These are phyloP conservation scores for Knufia petricola DNA, from an alignment of 2,329 filamentous ascomycete genomes.

Conservation along the genomic window DNA sequence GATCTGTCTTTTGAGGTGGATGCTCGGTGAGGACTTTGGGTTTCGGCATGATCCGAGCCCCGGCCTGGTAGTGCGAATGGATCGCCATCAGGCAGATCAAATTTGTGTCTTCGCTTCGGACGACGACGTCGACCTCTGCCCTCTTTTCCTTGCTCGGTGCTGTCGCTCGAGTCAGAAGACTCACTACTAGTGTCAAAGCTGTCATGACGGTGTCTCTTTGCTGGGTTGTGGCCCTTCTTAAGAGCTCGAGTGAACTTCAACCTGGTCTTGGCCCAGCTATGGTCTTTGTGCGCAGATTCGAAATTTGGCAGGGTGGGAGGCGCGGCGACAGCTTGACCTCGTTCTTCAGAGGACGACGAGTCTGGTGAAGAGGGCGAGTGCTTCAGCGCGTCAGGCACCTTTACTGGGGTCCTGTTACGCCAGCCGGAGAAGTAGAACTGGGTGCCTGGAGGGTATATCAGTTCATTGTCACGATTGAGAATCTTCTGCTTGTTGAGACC, in stretches of 20 bases:
- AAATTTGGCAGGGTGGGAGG: constrained; percentile 18
- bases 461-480: constrained; percentile 67
- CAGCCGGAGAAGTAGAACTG: constrained; percentile 24
- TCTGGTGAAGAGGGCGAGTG: constrained; percentile 14
- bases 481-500: constrained; percentile 69
- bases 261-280: constrained; percentile 12
- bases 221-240: constrained; percentile 12
- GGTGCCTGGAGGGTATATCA: constrained; percentile 45
- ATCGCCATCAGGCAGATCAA: constrained; percentile 7
- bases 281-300: constrained; percentile 17
- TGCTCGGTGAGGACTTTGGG: not conserved
- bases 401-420: constrained; percentile 17
- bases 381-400: constrained; percentile 15
- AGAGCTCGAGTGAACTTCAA: constrained; percentile 17
- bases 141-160: constrained; percentile 9
- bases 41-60: not conserved
- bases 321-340: not conserved
- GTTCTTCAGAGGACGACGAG: not conserved
- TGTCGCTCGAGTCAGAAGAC: constrained; percentile 14
- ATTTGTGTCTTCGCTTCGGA: not conserved
- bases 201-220: constrained; percentile 15
- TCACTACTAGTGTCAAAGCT: constrained; percentile 16
- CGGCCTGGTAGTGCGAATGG: not conserved
- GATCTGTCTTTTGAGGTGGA: not conserved
- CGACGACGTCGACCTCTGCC: not conserved